Evolutionary conservation across 2,329 filamentous ascomycete species (phyloP), one percentile per base, ranked within the genome.

Genomic region (Cytospora piceicola): DNA sequence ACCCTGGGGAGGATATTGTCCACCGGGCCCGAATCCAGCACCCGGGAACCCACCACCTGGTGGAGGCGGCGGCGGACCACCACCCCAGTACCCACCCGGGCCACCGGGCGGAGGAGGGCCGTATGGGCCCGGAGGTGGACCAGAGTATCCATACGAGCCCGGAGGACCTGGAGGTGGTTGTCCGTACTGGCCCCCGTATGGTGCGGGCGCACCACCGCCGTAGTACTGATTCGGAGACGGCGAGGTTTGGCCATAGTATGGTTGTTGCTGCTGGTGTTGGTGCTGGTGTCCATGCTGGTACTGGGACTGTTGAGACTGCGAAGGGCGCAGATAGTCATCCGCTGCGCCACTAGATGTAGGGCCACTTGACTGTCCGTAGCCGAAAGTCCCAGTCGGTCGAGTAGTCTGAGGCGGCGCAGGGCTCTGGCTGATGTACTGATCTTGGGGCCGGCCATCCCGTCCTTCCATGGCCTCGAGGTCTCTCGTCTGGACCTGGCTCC

Each of bases 401-500:
- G 56, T 73, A 72, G 3, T 71, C 71, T 52, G 54, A 20, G 58
- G 39, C 14, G 58, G 65, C 4, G 39, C 61, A 14, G 61, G 65
- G 22, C 27, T 75, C 59, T 27, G 70, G 65, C 36, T 72, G 22
- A 69, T 68, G 22, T 70, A 64, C 20, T 72, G 68, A 5, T 73
- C 71, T 29, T 70, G 69, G 12, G 70, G 65, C 54, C 67, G 66
- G 32, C 77, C 77, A 65, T 85, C 81, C 4, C 77, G 76, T 2
- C 82, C 83, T 51, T 80, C 80, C 81, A 87, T 83, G 15, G 83
- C 83, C 60, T 80, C 78, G 15, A 88, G 74, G 68, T 89, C 86
- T 65, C 86, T 81, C 3, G 82, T 84, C 69, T 83, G 82, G 63
- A 89, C 85, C 71, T 89, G 84, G 12, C 81, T 81, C 85, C 87